These are phyloP conservation scores for Kodamaea alishanica DNA, from an alignment of 1,139 yeast species.

Conservation along the genomic window DNA sequence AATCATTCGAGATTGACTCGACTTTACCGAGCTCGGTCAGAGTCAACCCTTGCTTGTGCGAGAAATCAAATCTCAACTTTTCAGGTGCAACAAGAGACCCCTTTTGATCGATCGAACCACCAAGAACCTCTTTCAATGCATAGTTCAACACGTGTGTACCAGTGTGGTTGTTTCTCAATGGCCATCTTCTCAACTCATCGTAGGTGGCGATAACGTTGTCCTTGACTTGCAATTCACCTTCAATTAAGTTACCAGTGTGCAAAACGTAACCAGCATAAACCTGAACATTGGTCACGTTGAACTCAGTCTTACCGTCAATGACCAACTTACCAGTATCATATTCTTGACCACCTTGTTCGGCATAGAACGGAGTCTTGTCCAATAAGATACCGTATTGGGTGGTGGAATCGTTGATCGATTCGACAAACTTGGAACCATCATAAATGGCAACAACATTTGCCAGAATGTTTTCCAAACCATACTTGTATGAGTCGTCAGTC, in stretches of 20 bases:
- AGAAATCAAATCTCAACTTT: slow-evolving; percentile 91
- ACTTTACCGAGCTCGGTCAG: slow-evolving; percentile 68
- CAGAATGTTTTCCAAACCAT: slow-evolving; percentile 59
- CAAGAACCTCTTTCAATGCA: slow-evolving; percentile 82
- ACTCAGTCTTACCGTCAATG: slow-evolving; percentile 82
- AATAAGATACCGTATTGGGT: slow-evolving; percentile 74
- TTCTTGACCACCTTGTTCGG: slow-evolving; percentile 99
- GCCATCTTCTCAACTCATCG: slow-evolving; percentile 94
- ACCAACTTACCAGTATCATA: slow-evolving; percentile 91
- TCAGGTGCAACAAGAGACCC: slow-evolving; percentile 97
- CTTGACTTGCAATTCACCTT: slow-evolving; percentile 67
- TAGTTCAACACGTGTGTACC: slow-evolving; percentile 94
- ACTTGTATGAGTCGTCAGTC: slow-evolving; percentile 79
- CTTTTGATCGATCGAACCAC: slow-evolving; percentile 88
- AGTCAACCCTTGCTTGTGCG: slow-evolving; percentile 79
- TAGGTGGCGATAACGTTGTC: slow-evolving; percentile 80
- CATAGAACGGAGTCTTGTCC: slow-evolving; percentile 91
- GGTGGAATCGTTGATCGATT: slow-evolving; percentile 31
- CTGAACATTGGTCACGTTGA: slow-evolving; percentile 88
- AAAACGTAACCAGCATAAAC: slow-evolving; percentile 90
- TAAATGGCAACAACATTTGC: slow-evolving; percentile 69
- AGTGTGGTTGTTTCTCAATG: slow-evolving; percentile 95
- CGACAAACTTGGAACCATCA: slow-evolving; percentile 61
- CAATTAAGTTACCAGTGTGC: slow-evolving; percentile 83
- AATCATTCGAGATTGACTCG: slow-evolving; percentile 69